These are phyloP conservation scores for Paradendryphiella salina DNA, from an alignment of 2,329 filamentous ascomycete genomes.

Conservation along the genomic window DNA sequence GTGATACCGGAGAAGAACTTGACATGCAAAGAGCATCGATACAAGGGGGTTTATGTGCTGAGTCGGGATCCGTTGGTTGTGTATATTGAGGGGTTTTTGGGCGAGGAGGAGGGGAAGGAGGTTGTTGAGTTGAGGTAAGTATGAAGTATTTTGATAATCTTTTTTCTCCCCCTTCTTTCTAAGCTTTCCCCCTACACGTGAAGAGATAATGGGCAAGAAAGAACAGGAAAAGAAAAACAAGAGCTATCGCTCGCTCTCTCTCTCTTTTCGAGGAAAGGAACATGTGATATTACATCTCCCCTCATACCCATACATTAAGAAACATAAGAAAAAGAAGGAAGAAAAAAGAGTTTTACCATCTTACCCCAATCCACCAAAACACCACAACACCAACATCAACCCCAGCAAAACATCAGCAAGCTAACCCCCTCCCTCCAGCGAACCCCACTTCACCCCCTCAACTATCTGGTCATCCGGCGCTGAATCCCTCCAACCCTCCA, in stretches of 20 bases:
- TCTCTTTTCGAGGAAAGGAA: too few species aligned
- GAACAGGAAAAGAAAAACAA: too few species aligned
- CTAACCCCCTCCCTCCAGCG: conserved; percentile 30
- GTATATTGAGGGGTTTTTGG: conserved; percentile 62
- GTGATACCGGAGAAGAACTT: conserved; percentile 48
- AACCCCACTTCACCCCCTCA: conserved; percentile 57
- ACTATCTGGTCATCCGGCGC: conserved; percentile 57
- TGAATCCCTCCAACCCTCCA: conserved; percentile 52
- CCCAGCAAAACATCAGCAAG: not conserved
- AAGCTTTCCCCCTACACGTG: too few species aligned
- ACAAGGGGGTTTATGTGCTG: conserved; percentile 53
- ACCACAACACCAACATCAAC: not conserved
- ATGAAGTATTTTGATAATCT: not conserved
- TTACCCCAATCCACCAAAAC: not conserved
- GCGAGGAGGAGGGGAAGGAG: conserved; percentile 53
- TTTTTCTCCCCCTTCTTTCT: not conserved
- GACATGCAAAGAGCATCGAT: conserved; percentile 45
- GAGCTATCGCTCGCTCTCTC: too few species aligned
- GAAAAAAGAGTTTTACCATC: not conserved
- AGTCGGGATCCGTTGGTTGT: conserved; percentile 59
- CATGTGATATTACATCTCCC: too few species aligned
- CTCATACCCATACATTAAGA: too few species aligned
- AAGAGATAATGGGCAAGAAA: not conserved
- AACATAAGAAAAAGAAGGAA: too few species aligned
- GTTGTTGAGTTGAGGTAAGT: conserved; percentile 58